A percentile compares a stretch with the other conserved stretches of the same genome.
These are phyloP conservation scores for Cadophora sp. DNA, from an alignment of 2,329 filamentous ascomycete genomes.

Conservation along the genomic window DNA sequence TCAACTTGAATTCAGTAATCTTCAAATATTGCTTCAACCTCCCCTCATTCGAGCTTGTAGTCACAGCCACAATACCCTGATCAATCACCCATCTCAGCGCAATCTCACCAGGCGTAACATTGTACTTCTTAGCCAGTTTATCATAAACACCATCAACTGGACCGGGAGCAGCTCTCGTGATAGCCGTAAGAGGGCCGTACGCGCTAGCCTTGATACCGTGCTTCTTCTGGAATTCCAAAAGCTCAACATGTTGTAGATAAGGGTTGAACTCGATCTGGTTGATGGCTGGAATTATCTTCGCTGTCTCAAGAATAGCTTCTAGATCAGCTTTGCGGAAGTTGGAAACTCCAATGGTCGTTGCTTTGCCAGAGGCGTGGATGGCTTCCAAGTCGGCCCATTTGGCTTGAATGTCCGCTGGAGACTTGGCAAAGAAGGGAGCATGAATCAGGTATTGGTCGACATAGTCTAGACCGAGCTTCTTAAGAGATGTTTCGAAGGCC, in stretches of 20 bases:
- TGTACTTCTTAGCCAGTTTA: constrained; percentile 62
- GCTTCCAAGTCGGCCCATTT: constrained; percentile 68
- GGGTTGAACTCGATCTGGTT: constrained; percentile 88
- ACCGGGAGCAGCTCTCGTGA: constrained; percentile 56
- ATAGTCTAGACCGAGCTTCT: constrained; percentile 72
- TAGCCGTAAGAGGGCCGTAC: constrained; percentile 62
- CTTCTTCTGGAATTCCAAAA: constrained; percentile 63
- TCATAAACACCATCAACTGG: constrained; percentile 60
- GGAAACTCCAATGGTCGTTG: constrained; percentile 76
- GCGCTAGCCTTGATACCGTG: constrained; percentile 62
- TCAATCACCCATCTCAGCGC: constrained; percentile 65
- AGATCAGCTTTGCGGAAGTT: constrained; percentile 70
- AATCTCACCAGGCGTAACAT: constrained; percentile 60
- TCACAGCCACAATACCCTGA: constrained; percentile 63
- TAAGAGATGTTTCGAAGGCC: constrained; percentile 60
- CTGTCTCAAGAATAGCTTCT: constrained; percentile 62
- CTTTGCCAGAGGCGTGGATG: constrained; percentile 70
- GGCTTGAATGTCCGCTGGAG: constrained; percentile 58
- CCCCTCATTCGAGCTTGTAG: constrained; percentile 64
- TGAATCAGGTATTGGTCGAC: constrained; percentile 75
- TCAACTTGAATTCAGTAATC: constrained; percentile 62
- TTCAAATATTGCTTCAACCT: constrained; percentile 62
- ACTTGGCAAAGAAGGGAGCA: constrained; percentile 58
- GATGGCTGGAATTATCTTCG: constrained; percentile 67
- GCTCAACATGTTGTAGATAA: constrained; percentile 69